These are phyloP conservation scores for Entomophthora muscae DNA, from an alignment of 371 early-diverging fungal genomes.

Conservation along the genomic window DNA sequence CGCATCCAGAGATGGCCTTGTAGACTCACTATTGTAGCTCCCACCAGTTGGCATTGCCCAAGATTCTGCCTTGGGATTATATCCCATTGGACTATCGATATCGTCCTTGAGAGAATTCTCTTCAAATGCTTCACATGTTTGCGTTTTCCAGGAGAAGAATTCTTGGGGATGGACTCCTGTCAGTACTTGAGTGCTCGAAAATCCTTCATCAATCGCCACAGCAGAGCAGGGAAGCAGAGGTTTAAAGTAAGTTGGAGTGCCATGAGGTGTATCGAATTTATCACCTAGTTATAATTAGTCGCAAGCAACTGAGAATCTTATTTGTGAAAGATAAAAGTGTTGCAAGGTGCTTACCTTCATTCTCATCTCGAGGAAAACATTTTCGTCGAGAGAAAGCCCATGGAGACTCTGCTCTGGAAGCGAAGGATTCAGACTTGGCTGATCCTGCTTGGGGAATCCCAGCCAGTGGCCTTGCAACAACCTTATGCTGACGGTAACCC, in stretches of 20 bases:
- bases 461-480: too few species aligned
- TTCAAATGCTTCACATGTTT: too few species aligned
- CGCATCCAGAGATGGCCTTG: not conserved
- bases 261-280: not conserved
- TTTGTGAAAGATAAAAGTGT: not conserved
- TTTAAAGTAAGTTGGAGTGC: not conserved
- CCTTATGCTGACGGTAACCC: too few species aligned
- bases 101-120: too few species aligned
- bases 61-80: too few species aligned
- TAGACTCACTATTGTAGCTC: not conserved
- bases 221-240: not conserved
- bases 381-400: too few species aligned
- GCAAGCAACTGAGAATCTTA: not conserved
- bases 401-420: too few species aligned
- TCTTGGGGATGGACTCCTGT: not conserved
- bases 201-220: not conserved
- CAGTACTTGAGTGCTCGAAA: not conserved
- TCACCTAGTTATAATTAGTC: not conserved
- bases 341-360: too few species aligned
- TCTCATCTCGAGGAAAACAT: too few species aligned
- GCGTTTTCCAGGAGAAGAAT: not conserved
- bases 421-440: too few species aligned
- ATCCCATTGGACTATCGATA: too few species aligned
- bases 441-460: too few species aligned
- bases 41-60: not conserved